A percentile compares a stretch with the other conserved stretches of the same genome.
These are phyloP conservation scores for Debaryomyces castellii DNA, from an alignment of 805 yeast genomes.

Conservation along the genomic window DNA sequence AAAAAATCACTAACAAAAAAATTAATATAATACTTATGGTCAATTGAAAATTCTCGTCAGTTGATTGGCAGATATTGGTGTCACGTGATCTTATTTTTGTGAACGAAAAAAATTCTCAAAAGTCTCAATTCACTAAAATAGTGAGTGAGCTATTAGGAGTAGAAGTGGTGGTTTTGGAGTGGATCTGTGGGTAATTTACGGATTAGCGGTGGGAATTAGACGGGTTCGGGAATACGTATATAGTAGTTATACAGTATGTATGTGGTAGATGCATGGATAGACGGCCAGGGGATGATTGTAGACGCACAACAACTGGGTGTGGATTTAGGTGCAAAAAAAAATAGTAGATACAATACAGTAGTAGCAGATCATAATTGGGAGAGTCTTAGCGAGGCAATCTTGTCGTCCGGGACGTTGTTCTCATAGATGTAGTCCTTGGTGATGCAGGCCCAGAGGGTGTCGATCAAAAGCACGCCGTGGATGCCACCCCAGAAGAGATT, in stretches of 20 bases:
- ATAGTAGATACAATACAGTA: background rate
- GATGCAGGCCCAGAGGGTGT: constrained; percentile 79
- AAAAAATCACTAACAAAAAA: constrained; percentile 2
- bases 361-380: constrained; percentile 13
- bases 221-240: background rate
- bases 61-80: constrained; percentile 13
- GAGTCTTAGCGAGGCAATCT: constrained; percentile 10
- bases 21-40: constrained; percentile 1
- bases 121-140: too few species aligned
- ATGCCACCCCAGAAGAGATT: constrained; percentile 77
- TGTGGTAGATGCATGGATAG: background rate
- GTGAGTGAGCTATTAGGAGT: too few species aligned
- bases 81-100: constrained; percentile 8
- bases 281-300: background rate
- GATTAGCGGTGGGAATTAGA: background rate
- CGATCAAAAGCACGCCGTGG: constrained; percentile 65
- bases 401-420: constrained; percentile 34
- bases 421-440: constrained; percentile 56
- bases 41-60: constrained; percentile 11
- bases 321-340: background rate
- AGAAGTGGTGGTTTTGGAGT: too few species aligned
- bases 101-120: too few species aligned
- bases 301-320: background rate
- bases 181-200: too few species aligned
- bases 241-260: background rate